A percentile compares a stretch with the other conserved stretches of the same genome.
Conservation (phyloP, 2,329 filamentous ascomycete genomes). For the Colletotrichum sojae region DNA sequence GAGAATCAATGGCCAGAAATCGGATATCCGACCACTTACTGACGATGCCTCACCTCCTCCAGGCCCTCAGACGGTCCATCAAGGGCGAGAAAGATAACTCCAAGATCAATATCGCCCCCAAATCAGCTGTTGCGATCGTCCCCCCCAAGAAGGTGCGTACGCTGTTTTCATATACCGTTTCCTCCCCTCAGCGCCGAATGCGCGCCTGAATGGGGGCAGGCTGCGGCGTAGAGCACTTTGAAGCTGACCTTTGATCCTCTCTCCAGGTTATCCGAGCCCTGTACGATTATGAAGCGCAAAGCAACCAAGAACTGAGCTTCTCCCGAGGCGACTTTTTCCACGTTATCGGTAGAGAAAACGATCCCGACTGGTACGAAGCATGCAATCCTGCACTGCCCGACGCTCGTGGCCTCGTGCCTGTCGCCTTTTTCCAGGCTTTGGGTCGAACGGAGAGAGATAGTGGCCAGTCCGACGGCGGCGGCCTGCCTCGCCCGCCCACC, state of each 20-base stretch:
- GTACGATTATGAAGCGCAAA: conserved; percentile 89
- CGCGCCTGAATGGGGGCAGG: conserved; percentile 7
- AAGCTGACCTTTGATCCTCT: conserved; percentile 43
- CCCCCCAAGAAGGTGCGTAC: conserved; percentile 89
- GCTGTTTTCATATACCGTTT: conserved; percentile 36
- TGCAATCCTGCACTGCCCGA: conserved; percentile 93
- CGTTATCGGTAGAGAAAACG: conserved; percentile 95
- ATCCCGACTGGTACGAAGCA: conserved; percentile 97
- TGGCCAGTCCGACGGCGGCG: conserved; percentile 74
- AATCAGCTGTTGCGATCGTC: conserved; percentile 89
- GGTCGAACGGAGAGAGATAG: conserved; percentile 95
- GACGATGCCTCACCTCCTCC: conserved; percentile 60
- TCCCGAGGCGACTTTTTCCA: conserved; percentile 98
- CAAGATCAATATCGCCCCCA: conserved; percentile 84
- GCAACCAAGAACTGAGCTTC: conserved; percentile 87
- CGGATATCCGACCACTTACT: conserved; percentile 47
- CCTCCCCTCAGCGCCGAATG: background rate
- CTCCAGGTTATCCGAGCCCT: conserved; percentile 93
- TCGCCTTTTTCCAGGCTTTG: conserved; percentile 92
- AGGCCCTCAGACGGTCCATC: conserved; percentile 89
- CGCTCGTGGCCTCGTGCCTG: conserved; percentile 91
- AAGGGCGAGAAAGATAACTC: conserved; percentile 88
- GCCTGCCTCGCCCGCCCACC: conserved; percentile 58
- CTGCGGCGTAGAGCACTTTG: conserved; percentile 7
- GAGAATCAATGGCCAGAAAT: conserved; percentile 37